Evolutionary conservation across 805 yeast species (phyloP).

Genomic region (Hyphopichia homilentoma): DNA sequence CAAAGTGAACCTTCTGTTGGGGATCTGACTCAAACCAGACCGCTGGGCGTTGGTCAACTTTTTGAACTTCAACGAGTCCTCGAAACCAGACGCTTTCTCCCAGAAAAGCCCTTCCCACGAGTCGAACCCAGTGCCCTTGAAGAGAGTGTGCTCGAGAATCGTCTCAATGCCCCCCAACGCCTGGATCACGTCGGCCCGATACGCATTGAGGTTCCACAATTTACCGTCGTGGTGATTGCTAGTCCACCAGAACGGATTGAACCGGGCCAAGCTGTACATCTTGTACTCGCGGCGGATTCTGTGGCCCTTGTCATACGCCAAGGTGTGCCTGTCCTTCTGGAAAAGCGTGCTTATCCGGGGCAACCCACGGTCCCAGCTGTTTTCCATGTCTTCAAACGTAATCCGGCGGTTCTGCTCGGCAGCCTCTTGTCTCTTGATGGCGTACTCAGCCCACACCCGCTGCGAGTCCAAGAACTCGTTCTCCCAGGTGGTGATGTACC

Average conservation of each 20-base stretch:
- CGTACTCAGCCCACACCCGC: slow-evolving; percentile 97
- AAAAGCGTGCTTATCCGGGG: slow-evolving; percentile 94
- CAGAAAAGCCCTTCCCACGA: slow-evolving; percentile 99
- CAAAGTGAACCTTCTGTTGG: slow-evolving; percentile 91
- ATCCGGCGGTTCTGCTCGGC: slow-evolving; percentile 77
- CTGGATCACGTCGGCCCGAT: slow-evolving; percentile 93
- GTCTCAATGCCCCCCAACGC: slow-evolving; percentile 97
- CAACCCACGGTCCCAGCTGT: slow-evolving; percentile 93
- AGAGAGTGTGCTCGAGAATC: slow-evolving; percentile 88
- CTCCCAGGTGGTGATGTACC: slow-evolving; percentile 95
- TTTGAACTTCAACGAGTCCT: slow-evolving; percentile 90
- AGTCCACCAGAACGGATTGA: slow-evolving; percentile 97
- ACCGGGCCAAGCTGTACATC: slow-evolving; percentile 65
- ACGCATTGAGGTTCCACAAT: slow-evolving; percentile 88
- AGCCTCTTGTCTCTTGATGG: slow-evolving; percentile 85
- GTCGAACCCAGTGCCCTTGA: slow-evolving; percentile 95
- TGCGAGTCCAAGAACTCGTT: slow-evolving; percentile 92
- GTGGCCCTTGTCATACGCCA: slow-evolving; percentile 94
- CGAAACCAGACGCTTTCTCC: slow-evolving; percentile 98
- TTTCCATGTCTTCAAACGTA: slow-evolving; percentile 91
- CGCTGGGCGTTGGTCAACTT: slow-evolving; percentile 97
- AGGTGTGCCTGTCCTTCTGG: slow-evolving; percentile 90
- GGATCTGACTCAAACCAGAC: slow-evolving; percentile 95
- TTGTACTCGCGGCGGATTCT: slow-evolving; percentile 77
- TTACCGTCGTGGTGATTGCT: slow-evolving; percentile 91